These are phyloP conservation scores for Solanum rostratum DNA, from an alignment of 257 asterid genomes.

Conservation along the genomic window DNA sequence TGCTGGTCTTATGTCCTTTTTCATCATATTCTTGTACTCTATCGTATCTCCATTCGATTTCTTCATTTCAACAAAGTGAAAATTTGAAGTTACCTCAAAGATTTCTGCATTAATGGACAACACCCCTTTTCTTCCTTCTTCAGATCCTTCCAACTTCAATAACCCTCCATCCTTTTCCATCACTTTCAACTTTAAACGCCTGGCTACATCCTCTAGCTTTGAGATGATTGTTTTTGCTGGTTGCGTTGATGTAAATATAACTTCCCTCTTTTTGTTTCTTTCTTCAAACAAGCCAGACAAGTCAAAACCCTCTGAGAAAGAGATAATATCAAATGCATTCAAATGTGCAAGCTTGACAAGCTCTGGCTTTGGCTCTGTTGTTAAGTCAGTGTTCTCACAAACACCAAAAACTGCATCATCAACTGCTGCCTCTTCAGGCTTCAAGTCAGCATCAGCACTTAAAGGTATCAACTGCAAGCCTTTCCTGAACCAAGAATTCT, in stretches of 20 bases:
- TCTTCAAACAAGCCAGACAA: conserved; percentile 62
- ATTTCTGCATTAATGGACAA: conserved; percentile 63
- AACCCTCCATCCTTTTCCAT: conserved; percentile 51
- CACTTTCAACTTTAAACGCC: conserved; percentile 43
- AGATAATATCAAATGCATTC: conserved; percentile 78
- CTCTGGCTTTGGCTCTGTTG: conserved; percentile 16
- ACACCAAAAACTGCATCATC: conserved; percentile 7
- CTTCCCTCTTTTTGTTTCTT: conserved; percentile 29
- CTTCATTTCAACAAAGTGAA: conserved; percentile 64
- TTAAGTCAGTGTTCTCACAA: not conserved
- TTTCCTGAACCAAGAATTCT: conserved; percentile 48
- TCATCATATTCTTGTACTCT: conserved; percentile 60
- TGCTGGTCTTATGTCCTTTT: conserved; percentile 44
- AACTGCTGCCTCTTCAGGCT: not conserved
- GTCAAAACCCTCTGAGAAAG: conserved; percentile 69
- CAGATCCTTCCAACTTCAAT: conserved; percentile 40
- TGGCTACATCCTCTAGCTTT: conserved; percentile 59
- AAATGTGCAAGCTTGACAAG: conserved; percentile 24
- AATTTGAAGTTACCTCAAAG: conserved; percentile 43
- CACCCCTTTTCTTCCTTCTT: conserved; percentile 50
- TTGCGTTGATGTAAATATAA: conserved; percentile 45
- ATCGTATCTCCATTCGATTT: conserved; percentile 56
- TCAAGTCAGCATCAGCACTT: not conserved
- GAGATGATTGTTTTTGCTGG: conserved; percentile 41
- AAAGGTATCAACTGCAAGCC: conserved; percentile 18